Conservation (phyloP, 495 filamentous ascomycete genomes). For the Evansstolkia leycettana region DNA sequence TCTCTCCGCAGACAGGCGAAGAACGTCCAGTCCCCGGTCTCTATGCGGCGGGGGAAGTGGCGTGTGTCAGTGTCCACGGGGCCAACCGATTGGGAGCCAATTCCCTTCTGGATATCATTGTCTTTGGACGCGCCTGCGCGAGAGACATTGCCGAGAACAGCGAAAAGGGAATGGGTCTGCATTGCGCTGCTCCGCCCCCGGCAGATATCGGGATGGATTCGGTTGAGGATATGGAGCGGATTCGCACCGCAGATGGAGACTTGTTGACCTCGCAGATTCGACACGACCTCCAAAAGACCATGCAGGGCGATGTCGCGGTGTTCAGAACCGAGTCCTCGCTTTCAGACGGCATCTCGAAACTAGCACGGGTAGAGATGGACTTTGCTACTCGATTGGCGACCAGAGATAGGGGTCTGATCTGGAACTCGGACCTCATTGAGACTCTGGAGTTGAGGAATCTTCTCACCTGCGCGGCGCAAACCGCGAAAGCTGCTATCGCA, state of each 20-base stretch:
- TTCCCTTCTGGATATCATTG: conserved; percentile 76
- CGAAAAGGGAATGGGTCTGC: too few species aligned
- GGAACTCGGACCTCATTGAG: conserved; percentile 82
- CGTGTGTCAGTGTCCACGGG: conserved; percentile 78
- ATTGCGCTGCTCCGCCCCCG: conserved; percentile 36
- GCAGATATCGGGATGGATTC: conserved; percentile 62
- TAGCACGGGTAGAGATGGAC: conserved; percentile 57
- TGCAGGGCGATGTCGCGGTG: conserved; percentile 79
- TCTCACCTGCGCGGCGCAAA: conserved; percentile 77
- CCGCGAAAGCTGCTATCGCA: conserved; percentile 57
- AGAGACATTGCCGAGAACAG: conserved; percentile 46
- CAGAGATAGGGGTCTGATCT: conserved; percentile 87
- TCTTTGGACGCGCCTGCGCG: conserved; percentile 79
- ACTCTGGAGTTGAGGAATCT: conserved; percentile 72
- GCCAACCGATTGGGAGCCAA: conserved; percentile 82
- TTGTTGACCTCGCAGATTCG: conserved; percentile 65
- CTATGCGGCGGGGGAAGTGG: conserved; percentile 78
- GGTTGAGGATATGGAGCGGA: conserved; percentile 59
- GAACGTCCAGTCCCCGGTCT: conserved; percentile 76
- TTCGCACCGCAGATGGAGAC: conserved; percentile 60
- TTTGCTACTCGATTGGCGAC: conserved; percentile 56
- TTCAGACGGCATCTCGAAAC: conserved; percentile 60
- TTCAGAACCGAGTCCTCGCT: conserved; percentile 73
- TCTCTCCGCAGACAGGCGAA: conserved; percentile 51
- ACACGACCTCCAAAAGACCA: conserved; percentile 74